Evolutionary conservation across 805 yeast genomes (phyloP).

Genomic region (Danielia reshetovae): DNA sequence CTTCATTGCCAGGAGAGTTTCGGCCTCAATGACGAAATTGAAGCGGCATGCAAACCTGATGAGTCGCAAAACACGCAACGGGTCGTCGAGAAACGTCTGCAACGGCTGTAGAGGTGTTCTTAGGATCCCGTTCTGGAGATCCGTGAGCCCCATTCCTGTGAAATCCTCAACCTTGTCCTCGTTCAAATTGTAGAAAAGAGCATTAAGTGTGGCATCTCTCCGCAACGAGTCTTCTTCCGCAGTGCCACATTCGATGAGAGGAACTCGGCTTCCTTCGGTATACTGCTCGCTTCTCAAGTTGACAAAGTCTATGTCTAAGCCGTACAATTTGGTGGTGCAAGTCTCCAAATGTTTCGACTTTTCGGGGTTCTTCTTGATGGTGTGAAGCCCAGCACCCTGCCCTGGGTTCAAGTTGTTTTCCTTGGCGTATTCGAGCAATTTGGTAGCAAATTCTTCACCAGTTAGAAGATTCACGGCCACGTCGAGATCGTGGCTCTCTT

Average conservation of each 20-base stretch:
- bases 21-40: slow-evolving; percentile 58
- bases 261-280: slow-evolving; percentile 81
- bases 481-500: slow-evolving; percentile 81
- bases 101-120: slow-evolving; percentile 86
- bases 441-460: slow-evolving; percentile 81
- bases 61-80: slow-evolving; percentile 80
- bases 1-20: slow-evolving; percentile 63
- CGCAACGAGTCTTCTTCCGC: slow-evolving; percentile 88
- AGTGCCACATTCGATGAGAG: slow-evolving; percentile 78
- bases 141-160: slow-evolving; percentile 72
- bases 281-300: slow-evolving; percentile 86
- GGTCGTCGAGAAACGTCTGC: slow-evolving; percentile 90
- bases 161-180: slow-evolving; percentile 75
- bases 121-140: slow-evolving; percentile 63
- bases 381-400: slow-evolving; percentile 48
- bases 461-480: slow-evolving; percentile 82
- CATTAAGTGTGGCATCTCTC: slow-evolving; percentile 93
- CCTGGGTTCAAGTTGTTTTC: slow-evolving; percentile 24
- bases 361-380: slow-evolving; percentile 88
- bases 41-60: slow-evolving; percentile 83
- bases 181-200: slow-evolving; percentile 80
- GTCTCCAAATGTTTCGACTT: slow-evolving; percentile 96
- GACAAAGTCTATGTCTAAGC: slow-evolving; percentile 88
- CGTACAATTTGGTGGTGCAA: slow-evolving; percentile 83
- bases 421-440: slow-evolving; percentile 48